Percentiles rank a stretch among this genome's conserved stretches.
phyloP scores from a whole-genome alignment of 2,329 filamentous ascomycete species.

The Monilinia aucupariae region DNA sequence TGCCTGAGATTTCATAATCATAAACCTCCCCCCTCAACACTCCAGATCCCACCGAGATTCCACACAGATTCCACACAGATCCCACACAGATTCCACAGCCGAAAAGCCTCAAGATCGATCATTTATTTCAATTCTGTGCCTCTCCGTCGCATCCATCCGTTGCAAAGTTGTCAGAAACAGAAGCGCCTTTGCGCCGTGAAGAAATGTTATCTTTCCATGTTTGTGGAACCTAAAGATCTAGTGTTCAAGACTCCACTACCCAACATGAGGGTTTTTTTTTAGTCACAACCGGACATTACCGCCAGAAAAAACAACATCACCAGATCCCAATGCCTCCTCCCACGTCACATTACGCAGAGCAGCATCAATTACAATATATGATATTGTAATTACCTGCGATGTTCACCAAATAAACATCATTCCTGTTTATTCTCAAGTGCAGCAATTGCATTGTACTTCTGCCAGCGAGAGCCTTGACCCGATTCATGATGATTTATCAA shows the following conservation, averaged over 20 bases:
- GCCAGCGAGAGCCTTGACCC: background rate
- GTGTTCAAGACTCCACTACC: slow-evolving; percentile 24
- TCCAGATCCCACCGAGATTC: background rate
- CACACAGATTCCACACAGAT: too few species aligned
- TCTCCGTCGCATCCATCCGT: slow-evolving; percentile 14
- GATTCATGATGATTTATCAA: background rate
- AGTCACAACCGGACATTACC: slow-evolving; percentile 29
- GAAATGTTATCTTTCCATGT: slow-evolving; percentile 2
- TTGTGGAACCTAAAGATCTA: slow-evolving; percentile 14
- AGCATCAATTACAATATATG: slow-evolving; percentile 14
- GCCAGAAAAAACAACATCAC: slow-evolving; percentile 24
- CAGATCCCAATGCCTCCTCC: slow-evolving; percentile 30
- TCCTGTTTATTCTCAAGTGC: background rate
- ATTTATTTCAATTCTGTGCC: slow-evolving; percentile 12
- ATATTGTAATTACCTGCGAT: slow-evolving; percentile 22
- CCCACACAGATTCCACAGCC: slow-evolving; percentile 1
- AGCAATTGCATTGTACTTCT: slow-evolving; percentile 7
- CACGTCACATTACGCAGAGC: slow-evolving; percentile 28
- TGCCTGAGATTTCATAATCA: slow-evolving; percentile 15
- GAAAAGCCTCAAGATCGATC: slow-evolving; percentile 5
- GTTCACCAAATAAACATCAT: slow-evolving; percentile 21
- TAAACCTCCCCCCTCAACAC: background rate
- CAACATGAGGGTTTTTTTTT: slow-evolving; percentile 30
- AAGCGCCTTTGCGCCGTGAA: slow-evolving; percentile 5
- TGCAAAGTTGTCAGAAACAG: slow-evolving; percentile 11